phyloP scores from a whole-genome alignment of 768 basidiomycete genomes.

The Boletellus ananas region DNA sequence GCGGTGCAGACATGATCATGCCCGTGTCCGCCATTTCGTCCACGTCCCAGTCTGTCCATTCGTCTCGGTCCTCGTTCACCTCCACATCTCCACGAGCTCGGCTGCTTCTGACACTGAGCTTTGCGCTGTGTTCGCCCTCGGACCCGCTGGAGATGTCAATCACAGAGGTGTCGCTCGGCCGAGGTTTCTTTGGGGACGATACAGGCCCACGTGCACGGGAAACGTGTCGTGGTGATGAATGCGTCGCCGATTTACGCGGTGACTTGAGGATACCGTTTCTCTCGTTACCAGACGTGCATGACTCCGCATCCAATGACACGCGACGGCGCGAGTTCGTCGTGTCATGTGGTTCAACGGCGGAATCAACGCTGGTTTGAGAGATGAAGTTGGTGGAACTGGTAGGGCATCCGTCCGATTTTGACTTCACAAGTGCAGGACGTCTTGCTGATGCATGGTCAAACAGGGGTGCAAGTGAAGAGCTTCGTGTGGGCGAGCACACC shows the following conservation, averaged over 20 bases:
- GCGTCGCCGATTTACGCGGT: constrained; percentile 22
- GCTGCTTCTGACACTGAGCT: neutral
- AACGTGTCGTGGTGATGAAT: constrained; percentile 25
- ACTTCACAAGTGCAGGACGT: neutral
- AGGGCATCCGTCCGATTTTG: constrained; percentile 6
- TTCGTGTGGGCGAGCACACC: constrained; percentile 20
- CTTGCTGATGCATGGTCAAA: neutral
- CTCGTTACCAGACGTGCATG: constrained; percentile 3
- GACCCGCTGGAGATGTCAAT: constrained; percentile 29
- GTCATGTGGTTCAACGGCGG: neutral
- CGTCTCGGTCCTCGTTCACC: neutral
- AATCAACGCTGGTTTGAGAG: neutral
- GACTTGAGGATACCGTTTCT: constrained; percentile 15
- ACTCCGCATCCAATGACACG: constrained; percentile 4
- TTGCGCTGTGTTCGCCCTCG: constrained; percentile 15
- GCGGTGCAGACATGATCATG: constrained; percentile 27
- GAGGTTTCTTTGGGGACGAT: constrained; percentile 15
- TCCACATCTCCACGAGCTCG: neutral
- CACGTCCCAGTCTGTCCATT: neutral
- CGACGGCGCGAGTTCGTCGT: constrained; percentile 1
- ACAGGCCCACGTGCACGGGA: neutral
- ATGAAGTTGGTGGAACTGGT: constrained; percentile 9
- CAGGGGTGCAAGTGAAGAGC: constrained; percentile 6
- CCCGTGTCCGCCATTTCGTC: constrained; percentile 17
- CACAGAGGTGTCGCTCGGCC: constrained; percentile 11